A percentile compares a stretch with the other conserved stretches of the same genome.
These are phyloP conservation scores for Scheffersomyces spartinae DNA, from an alignment of 805 yeast species.

Conservation along the genomic window DNA sequence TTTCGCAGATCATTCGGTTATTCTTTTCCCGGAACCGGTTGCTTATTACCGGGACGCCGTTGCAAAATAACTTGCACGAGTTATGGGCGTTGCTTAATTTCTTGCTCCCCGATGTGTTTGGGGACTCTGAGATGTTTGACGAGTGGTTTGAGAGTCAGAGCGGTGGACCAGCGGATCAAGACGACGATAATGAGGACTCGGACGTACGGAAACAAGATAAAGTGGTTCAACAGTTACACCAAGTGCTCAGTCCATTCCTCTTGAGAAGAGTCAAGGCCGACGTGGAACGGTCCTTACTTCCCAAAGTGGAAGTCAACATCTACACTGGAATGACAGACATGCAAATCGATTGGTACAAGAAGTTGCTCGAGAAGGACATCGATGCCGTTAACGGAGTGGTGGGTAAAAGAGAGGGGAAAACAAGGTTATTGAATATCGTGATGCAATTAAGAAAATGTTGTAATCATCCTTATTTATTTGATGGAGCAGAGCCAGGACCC, in stretches of 20 bases:
- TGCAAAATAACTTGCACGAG: constrained; percentile 91
- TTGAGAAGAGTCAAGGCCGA: constrained; percentile 85
- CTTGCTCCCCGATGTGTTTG: constrained; percentile 86
- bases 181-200: constrained; percentile 14
- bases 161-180: constrained; percentile 20
- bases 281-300: constrained; percentile 82
- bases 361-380: constrained; percentile 80
- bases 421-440: constrained; percentile 82
- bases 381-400: constrained; percentile 94
- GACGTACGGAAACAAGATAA: constrained; percentile 49
- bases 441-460: constrained; percentile 97
- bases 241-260: constrained; percentile 78
- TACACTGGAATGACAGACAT: constrained; percentile 92
- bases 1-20: constrained; percentile 84
- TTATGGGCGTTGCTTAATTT: constrained; percentile 92
- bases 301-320: constrained; percentile 81
- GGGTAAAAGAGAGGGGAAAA: constrained; percentile 90
- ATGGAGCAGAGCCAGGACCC: constrained; percentile 99
- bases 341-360: constrained; percentile 90
- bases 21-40: constrained; percentile 79
- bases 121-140: constrained; percentile 82
- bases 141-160: constrained; percentile 70
- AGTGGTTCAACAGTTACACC: constrained; percentile 81
- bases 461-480: constrained; percentile 92
- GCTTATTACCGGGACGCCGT: constrained; percentile 90